phyloP scores from a whole-genome alignment of 768 basidiomycete species.

The Atractiella rhizophila region DNA sequence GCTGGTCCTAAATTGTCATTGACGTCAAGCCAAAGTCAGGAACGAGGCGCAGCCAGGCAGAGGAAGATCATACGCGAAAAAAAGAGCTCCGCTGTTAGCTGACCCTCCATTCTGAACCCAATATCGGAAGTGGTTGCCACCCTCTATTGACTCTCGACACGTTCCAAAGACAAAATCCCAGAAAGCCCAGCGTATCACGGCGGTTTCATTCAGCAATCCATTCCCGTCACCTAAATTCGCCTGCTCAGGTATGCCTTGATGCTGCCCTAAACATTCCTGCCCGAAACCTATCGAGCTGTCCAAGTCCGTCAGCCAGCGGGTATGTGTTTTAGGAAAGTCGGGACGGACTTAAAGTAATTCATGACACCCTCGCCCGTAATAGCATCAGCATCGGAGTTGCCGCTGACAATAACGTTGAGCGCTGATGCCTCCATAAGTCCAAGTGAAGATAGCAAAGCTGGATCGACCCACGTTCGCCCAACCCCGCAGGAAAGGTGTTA shows the following conservation, averaged over 20 bases:
- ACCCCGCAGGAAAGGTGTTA: neutral
- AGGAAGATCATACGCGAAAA: neutral
- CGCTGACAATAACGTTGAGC: conserved; percentile 55
- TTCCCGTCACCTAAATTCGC: neutral
- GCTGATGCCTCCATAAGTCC: no score
- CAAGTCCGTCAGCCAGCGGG: neutral
- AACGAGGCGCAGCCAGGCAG: neutral
- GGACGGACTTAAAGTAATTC: conserved; percentile 34
- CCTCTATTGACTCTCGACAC: conserved; percentile 1
- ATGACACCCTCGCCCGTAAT: conserved; percentile 24
- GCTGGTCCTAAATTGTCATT: conserved; percentile 35
- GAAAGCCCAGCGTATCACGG: neutral
- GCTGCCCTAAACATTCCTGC: neutral
- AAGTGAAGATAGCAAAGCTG: no score
- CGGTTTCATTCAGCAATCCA: neutral
- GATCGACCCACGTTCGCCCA: neutral
- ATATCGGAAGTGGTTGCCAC: conserved; percentile 5
- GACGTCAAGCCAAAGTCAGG: no score
- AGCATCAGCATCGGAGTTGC: conserved; percentile 42
- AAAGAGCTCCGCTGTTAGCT: conserved; percentile 2
- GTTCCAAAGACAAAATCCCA: neutral
- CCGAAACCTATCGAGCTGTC: neutral
- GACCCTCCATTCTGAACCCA: conserved; percentile 1
- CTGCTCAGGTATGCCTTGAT: neutral
- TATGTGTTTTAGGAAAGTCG: conserved; percentile 52